Evolutionary conservation across 2,329 filamentous ascomycete genomes (phyloP).

Genomic region (Penicillium capsulatum): DNA sequence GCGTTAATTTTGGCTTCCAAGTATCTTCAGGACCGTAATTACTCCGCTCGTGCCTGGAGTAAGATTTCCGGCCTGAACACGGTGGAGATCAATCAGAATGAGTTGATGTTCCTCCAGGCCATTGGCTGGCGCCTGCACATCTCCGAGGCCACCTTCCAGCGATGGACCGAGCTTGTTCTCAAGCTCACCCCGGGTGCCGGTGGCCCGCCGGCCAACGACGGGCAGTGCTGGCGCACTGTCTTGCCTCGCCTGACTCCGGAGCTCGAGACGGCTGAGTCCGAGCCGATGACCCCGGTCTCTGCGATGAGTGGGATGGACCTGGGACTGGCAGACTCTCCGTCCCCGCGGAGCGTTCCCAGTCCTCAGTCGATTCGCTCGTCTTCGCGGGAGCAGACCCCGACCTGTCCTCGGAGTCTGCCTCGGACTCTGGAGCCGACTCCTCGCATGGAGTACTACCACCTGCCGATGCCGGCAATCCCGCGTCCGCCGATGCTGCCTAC

Average conservation of each 20-base stretch:
- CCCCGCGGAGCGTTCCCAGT: constrained; percentile 24
- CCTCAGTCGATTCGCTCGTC: constrained; percentile 23
- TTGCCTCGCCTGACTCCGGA: constrained; percentile 56
- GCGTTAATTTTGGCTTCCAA: constrained; percentile 95
- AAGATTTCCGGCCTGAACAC: constrained; percentile 97
- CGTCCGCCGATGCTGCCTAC: constrained; percentile 57
- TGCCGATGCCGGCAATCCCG: constrained; percentile 52
- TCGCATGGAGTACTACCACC: constrained; percentile 36
- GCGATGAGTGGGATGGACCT: constrained; percentile 26
- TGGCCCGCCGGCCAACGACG: constrained; percentile 34
- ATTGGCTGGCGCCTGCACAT: constrained; percentile 96
- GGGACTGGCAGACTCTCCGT: constrained; percentile 27
- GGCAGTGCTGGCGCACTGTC: constrained; percentile 44
- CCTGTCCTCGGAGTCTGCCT: constrained; percentile 35
- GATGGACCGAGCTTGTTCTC: constrained; percentile 89
- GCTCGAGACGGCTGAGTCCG: constrained; percentile 47
- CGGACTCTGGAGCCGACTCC: constrained; percentile 51
- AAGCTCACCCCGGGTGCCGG: constrained; percentile 66
- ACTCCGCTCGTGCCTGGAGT: constrained; percentile 95
- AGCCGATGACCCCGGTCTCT: constrained; percentile 30
- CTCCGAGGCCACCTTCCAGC: constrained; percentile 78
- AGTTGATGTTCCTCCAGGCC: constrained; percentile 82
- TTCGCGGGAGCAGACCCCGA: constrained; percentile 29
- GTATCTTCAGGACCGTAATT: constrained; percentile 96
- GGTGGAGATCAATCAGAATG: constrained; percentile 92